Base-by-base conservation (phyloP, 75 land plant species). In the Pinus taeda region DNA sequence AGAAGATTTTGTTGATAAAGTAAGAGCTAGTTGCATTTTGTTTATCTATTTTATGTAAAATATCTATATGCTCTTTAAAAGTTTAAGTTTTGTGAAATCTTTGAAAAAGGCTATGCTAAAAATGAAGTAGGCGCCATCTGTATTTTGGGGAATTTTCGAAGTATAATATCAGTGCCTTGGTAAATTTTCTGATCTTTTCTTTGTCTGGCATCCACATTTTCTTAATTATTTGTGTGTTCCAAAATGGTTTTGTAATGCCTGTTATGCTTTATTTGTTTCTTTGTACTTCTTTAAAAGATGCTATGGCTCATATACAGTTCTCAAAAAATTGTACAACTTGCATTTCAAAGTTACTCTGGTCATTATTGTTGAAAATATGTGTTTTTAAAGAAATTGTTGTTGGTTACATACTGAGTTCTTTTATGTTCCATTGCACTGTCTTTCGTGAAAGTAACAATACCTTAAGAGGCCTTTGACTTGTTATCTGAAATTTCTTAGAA, bases 1-100 rank as follows among this genome's bases (percentile, higher is more conserved):
- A 36, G 98, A 93, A 39, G 97, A 93, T 60, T 95, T 95, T 83
- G 85, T 95, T 36, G 96, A 91, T 30, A 84, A 88, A 26, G 96
- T 93, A 74, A 82, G 88, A 84, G 21, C 42, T 67, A 18, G 39
- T 65, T 20, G 24, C 13, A 15, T 33, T 57, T 69, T 61, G 3
- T 59, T 29, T 21, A 12, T 76, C 39, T 24, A 73, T 77, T 37
- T 45, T 36, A 9, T 37, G 15, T 14, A 49, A 17, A 77, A 39
- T 29, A 39, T 53, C 17, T 64, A 15, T 79, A 37, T 65, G 18
- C 65, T 61, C 77, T 1, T 53, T 33, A 49, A 15, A 37, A 39
- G 6, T 39, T 39, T 39, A 39, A 9, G 22, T 65, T 26, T 65
- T 66, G 37, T 77, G 26, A 21, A 30, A 64, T 18, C 3, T 2